Conservation (phyloP, 2,329 filamentous ascomycete genomes). For the Paecilomyces dactylethromorphus region DNA sequence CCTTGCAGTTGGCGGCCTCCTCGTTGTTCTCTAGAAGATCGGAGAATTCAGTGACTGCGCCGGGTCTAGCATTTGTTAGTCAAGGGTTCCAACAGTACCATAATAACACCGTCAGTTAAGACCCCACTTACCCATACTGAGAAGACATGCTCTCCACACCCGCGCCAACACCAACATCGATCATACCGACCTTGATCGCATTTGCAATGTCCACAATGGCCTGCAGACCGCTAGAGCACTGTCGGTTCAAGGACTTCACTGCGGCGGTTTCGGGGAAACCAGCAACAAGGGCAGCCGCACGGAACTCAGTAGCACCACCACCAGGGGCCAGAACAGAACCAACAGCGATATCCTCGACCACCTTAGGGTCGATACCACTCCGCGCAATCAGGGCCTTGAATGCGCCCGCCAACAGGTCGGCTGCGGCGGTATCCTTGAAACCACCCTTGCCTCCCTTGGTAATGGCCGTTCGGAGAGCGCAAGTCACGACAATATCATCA, state of each 20-base stretch:
- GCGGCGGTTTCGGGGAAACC: constrained; percentile 81
- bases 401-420: constrained; percentile 78
- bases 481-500: constrained; percentile 80
- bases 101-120: neutral
- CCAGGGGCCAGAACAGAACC: constrained; percentile 88
- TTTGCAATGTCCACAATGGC: constrained; percentile 92
- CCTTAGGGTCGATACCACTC: constrained; percentile 77
- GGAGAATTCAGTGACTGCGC: constrained; percentile 86
- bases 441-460: constrained; percentile 89
- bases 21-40: constrained; percentile 75
- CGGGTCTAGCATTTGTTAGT: constrained; percentile 48
- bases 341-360: constrained; percentile 89
- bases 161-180: constrained; percentile 87
- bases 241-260: constrained; percentile 84
- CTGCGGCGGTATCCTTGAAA: constrained; percentile 88
- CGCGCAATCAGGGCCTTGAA: constrained; percentile 76
- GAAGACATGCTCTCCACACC: constrained; percentile 94
- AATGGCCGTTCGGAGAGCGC: constrained; percentile 82
- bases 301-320: constrained; percentile 93
- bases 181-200: constrained; percentile 85
- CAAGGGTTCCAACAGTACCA: neutral
- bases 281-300: constrained; percentile 81
- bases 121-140: constrained; percentile 70
- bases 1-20: constrained; percentile 91
- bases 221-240: constrained; percentile 90